These are phyloP conservation scores for Besnoitia besnoiti DNA, from an alignment of 169 alveolate species.

Conservation along the genomic window DNA sequence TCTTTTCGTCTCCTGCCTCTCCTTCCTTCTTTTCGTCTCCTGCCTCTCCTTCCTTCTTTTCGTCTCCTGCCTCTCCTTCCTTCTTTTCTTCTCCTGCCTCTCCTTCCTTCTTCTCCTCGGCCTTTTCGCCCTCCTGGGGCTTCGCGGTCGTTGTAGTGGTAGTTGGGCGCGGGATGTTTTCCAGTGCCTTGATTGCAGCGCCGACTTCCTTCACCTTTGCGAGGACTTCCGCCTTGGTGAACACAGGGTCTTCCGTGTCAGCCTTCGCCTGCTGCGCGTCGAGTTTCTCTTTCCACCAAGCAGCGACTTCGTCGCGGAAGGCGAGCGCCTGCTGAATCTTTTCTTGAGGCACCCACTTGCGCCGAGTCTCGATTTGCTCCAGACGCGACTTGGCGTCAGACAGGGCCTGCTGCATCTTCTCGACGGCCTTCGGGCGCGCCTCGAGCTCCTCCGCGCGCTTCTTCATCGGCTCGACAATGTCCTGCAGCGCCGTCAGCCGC, in stretches of 20 bases:
- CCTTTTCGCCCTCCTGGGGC: neutral
- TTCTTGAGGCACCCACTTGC: slow-evolving; percentile 43
- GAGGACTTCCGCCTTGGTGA: slow-evolving; percentile 61
- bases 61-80: neutral
- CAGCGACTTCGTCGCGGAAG: slow-evolving; percentile 16
- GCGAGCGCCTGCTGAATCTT: neutral
- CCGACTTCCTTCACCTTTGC: slow-evolving; percentile 28
- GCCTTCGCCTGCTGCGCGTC: slow-evolving; percentile 26
- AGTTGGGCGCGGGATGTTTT: slow-evolving; percentile 42
- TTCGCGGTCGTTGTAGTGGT: slow-evolving; percentile 10
- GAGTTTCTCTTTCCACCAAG: slow-evolving; percentile 62
- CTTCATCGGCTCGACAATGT: slow-evolving; percentile 47
- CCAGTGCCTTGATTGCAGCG: slow-evolving; percentile 24
- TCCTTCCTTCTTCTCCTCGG: neutral
- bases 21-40: neutral
- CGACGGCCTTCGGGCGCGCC: slow-evolving; percentile 34
- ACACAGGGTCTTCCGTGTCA: slow-evolving; percentile 38
- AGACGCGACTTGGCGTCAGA: slow-evolving; percentile 5
- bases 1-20: neutral
- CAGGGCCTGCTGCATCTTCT: slow-evolving; percentile 27
- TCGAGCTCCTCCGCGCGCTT: slow-evolving; percentile 38
- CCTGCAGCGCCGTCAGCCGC: slow-evolving; percentile 29
- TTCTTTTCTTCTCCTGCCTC: neutral
- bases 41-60: neutral
- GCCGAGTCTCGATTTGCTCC: neutral